A percentile compares a stretch with the other conserved stretches of the same genome.
Conservation (phyloP, 1,284 basidiomycete species). For the Puccinia coronata region DNA sequence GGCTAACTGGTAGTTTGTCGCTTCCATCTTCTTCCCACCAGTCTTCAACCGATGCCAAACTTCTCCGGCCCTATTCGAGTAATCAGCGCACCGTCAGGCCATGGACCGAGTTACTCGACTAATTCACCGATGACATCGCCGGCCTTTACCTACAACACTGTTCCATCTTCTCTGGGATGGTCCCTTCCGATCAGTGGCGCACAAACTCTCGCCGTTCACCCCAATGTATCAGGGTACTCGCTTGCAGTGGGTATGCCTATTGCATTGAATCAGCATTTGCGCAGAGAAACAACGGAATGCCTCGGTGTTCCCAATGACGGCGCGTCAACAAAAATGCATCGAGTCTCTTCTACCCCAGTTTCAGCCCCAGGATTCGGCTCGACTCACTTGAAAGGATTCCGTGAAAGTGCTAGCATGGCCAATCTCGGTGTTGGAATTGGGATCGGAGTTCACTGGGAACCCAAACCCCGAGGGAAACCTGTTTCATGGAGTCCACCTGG, state of each 20-base stretch:
- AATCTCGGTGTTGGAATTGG: conserved; percentile 35
- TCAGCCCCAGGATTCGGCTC: conserved; percentile 31
- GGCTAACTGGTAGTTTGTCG: too few species aligned
- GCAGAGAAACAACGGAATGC: conserved; percentile 40
- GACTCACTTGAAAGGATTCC: conserved; percentile 26
- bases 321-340: conserved; percentile 30
- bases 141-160: background rate
- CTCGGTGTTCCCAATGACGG: conserved; percentile 19
- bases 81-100: background rate
- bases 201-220: background rate
- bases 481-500: conserved; percentile 33
- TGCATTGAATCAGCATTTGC: conserved; percentile 10
- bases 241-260: conserved; percentile 33
- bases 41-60: conserved; percentile 27
- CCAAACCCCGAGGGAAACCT: conserved; percentile 24
- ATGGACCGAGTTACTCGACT: background rate
- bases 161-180: conserved; percentile 6
- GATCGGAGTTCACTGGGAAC: conserved; percentile 43
- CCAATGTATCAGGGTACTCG: conserved; percentile 5
- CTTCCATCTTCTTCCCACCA: background rate
- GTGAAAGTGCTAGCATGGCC: conserved; percentile 27
- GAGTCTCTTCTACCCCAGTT: conserved; percentile 26
- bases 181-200: conserved; percentile 9
- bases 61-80: conserved; percentile 11
- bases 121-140: conserved; percentile 19